phyloP scores from a whole-genome alignment of 768 basidiomycete genomes.

The Suillus hirtellus region DNA sequence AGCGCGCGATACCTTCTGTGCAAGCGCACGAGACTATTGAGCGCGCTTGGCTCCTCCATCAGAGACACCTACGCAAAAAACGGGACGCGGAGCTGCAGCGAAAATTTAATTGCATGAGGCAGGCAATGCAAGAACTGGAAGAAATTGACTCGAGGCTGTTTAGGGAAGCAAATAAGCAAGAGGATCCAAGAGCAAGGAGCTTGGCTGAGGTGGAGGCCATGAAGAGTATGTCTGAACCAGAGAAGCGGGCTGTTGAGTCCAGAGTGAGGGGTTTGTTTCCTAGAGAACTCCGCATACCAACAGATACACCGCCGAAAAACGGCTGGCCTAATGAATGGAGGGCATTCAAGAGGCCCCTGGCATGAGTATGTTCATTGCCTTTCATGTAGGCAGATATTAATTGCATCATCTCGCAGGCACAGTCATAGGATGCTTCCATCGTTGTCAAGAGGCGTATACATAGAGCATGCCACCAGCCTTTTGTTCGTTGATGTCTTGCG shows the following conservation, averaged over 20 bases:
- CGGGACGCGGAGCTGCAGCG: slow-evolving; percentile 67
- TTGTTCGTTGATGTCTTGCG: background rate
- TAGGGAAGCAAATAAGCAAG: slow-evolving; percentile 69
- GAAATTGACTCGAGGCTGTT: slow-evolving; percentile 52
- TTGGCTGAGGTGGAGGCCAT: slow-evolving; percentile 55
- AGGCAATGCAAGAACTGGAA: slow-evolving; percentile 82
- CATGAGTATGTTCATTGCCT: slow-evolving; percentile 1
- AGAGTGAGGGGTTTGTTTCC: slow-evolving; percentile 83
- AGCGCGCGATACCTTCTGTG: slow-evolving; percentile 81
- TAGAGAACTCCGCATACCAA: slow-evolving; percentile 81
- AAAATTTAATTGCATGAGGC: slow-evolving; percentile 81
- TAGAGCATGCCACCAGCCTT: background rate
- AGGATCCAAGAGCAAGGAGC: slow-evolving; percentile 70
- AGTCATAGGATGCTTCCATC: background rate
- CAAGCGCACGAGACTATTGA: slow-evolving; percentile 93
- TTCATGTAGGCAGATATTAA: background rate
- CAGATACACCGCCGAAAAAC: slow-evolving; percentile 76
- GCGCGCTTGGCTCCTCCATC: slow-evolving; percentile 84
- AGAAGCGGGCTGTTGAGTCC: slow-evolving; percentile 72
- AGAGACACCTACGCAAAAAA: slow-evolving; percentile 69
- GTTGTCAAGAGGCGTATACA: background rate
- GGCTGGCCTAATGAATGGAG: slow-evolving; percentile 92
- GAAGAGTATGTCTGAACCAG: slow-evolving; percentile 63
- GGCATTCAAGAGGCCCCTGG: slow-evolving; percentile 54
- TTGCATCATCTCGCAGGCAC: background rate